Base-by-base conservation (phyloP, 345 rosid species). In the Toxicodendron radicans region DNA sequence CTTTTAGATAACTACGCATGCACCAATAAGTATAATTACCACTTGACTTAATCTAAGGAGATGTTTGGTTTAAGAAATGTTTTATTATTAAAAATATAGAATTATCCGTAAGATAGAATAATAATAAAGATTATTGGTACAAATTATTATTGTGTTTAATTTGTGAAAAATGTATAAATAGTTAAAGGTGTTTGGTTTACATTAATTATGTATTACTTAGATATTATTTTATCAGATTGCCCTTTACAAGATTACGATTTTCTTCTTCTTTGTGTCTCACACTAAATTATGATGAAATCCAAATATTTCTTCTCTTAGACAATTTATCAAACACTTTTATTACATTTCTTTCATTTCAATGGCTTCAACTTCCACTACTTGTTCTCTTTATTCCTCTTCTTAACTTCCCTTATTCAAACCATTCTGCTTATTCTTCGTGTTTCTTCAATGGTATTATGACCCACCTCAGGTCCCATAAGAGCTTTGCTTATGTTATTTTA, bases 381-480 rank as follows among this genome's bases (percentile, higher is more conserved):
- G 82, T 70, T 70, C 85, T 64, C 75, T 84, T 53, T 77, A 85
- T 64, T 86, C 41, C 5, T 35, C 41, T 35, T 32, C 35, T 32
- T 35, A 45, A 74, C 81, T 80, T 81, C 84, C 11, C 74, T 23
- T 43, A 83, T 21, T 73, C 78, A 0, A 71, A 83, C 3, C 65
- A 77, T 9, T 77, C 78, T 4, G 65, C 80, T 41, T 69, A 89
- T 27, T 74, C 81, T 17, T 81, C 79, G 33, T 84, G 88, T 14
- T 83, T 91, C 83, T 72, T 79, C 64, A 51, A 73, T 35, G 90
- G 89, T n/a, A n/a, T n/a, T 20, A 87, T 83, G 56, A 58, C 88
- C 74, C 81, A 61, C 71, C 86, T 86, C 72, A 74, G 85, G 84
- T 80, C 77, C 21, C 83, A 71, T 79, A 76, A 57, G 76, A 79